Conservation (phyloP, 2,329 filamentous ascomycete species). For the Fusarium concolor region DNA sequence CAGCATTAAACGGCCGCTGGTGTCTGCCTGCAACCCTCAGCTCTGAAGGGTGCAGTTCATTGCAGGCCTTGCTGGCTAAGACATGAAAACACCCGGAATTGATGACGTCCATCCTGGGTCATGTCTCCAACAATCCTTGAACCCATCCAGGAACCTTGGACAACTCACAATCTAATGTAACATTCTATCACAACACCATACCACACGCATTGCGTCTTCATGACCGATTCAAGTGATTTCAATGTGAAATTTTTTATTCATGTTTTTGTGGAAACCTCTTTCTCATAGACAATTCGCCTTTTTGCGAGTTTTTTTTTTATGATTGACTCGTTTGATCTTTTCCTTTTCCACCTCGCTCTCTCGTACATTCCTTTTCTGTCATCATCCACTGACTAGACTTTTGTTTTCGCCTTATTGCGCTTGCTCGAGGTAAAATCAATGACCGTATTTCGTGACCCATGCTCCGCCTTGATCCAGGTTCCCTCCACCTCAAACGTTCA, state of each 20-base stretch:
- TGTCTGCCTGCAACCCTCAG: constrained; percentile 16
- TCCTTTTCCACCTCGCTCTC: constrained; percentile 18
- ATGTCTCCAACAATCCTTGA: constrained; percentile 22
- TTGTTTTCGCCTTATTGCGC: constrained; percentile 33
- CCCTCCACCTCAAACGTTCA: constrained; percentile 10
- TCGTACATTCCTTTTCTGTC: constrained; percentile 18
- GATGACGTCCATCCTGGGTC: constrained; percentile 34
- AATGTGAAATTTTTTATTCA: constrained; percentile 43
- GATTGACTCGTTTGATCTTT: constrained; percentile 33
- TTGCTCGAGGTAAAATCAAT: constrained; percentile 29
- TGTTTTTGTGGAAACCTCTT: constrained; percentile 43
- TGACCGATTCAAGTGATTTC: constrained; percentile 3
- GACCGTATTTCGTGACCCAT: constrained; percentile 21
- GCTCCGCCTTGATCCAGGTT: constrained; percentile 5
- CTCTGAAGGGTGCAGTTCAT: constrained; percentile 3
- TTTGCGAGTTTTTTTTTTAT: constrained; percentile 47
- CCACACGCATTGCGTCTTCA: neutral
- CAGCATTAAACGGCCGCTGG: constrained; percentile 27
- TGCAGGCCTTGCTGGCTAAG: neutral
- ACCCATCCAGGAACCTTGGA: constrained; percentile 31
- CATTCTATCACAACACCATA: constrained; percentile 18
- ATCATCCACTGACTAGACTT: constrained; percentile 37
- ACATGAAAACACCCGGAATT: constrained; percentile 1
- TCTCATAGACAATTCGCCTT: constrained; percentile 40
- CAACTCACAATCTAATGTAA: constrained; percentile 23